Base-by-base conservation (phyloP, 306 rosid species). In the Trifolium pratense region DNA sequence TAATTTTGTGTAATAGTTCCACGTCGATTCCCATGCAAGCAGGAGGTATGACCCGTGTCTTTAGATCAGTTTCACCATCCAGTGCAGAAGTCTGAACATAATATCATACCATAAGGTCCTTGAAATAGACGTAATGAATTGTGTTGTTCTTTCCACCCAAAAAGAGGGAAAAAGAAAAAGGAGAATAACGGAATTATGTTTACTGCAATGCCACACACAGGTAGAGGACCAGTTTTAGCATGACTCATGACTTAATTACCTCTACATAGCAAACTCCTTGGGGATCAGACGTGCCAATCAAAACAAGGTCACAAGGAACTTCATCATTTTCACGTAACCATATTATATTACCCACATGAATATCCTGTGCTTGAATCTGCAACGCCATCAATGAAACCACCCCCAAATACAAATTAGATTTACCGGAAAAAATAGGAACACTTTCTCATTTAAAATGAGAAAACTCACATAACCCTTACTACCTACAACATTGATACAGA, bases 291-390 rank as follows among this genome's bases (percentile, higher is more conserved):
- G 97, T 87, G 23, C 99, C 99, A 60, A 94, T 75, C 89, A 94
- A 82, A 80, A 91, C 93, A 79, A 94, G 97, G 84, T 94, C 99
- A 80, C 95, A 91, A 40, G 99, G 99, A 75, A 91, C 97, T 87
- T 91, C 99, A 82, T 94, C 99, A 84, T 94, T 94, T 84, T 94
- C 99, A 66, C 97, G 87, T 36, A 94, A 87, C 99, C 99, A 94
- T 51, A 94, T 87, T 66, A 94, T 84, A 80, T 87, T 84, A 75
- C 99, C 99, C 3, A 94, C 93, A 75, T 76, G 91, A 82, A 94
- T 80, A 87, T 94, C 96, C 69, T 94, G 99, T 51, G 99, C 91
- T 88, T 89, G 86, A 68, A 91, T 85, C 99, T 94, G 74, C 81
- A 87, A 63, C 64, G 61, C 73, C 70, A 77, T 61, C 82, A 71